These are phyloP conservation scores for Amaranthus hypochondriacus DNA, from an alignment of 148 eudicot species.

Conservation along the genomic window DNA sequence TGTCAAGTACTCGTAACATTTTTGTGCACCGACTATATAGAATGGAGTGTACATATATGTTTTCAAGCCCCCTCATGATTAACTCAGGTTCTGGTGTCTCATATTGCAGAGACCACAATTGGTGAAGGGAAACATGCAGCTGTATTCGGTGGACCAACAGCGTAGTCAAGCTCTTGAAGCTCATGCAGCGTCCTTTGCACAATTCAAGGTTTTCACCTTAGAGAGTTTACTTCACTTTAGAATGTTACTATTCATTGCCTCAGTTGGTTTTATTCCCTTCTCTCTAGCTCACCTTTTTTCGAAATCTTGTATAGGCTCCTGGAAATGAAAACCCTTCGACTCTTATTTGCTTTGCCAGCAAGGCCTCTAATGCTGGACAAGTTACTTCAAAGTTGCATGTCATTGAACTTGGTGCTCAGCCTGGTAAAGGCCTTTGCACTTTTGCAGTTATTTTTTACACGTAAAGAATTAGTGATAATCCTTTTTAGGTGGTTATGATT, in stretches of 20 bases:
- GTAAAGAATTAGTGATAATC: too few species aligned
- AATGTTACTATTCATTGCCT: neutral
- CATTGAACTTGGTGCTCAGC: conserved; percentile 96
- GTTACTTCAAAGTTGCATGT: conserved; percentile 80
- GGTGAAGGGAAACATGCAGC: conserved; percentile 94
- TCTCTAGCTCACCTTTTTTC: neutral
- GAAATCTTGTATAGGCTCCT: conserved; percentile 37
- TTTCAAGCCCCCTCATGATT: neutral
- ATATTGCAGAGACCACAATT: conserved; percentile 70
- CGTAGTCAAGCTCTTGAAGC: conserved; percentile 99
- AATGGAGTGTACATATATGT: too few species aligned
- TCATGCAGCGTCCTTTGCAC: conserved; percentile 92
- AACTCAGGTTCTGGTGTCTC: neutral
- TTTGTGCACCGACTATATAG: neutral
- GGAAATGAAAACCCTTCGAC: conserved; percentile 85
- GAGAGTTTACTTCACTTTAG: neutral
- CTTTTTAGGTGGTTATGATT: too few species aligned
- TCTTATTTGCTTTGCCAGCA: conserved; percentile 82
- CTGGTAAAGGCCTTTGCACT: conserved; percentile 41
- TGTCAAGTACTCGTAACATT: neutral
- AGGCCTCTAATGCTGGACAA: conserved; percentile 80
- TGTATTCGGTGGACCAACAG: conserved; percentile 89
- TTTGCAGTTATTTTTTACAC: neutral
- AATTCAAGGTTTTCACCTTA: conserved; percentile 43
- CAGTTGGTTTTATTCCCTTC: neutral